Evolutionary conservation across 495 filamentous ascomycete genomes (phyloP).

Genomic region (Gamarada debralockiae): DNA sequence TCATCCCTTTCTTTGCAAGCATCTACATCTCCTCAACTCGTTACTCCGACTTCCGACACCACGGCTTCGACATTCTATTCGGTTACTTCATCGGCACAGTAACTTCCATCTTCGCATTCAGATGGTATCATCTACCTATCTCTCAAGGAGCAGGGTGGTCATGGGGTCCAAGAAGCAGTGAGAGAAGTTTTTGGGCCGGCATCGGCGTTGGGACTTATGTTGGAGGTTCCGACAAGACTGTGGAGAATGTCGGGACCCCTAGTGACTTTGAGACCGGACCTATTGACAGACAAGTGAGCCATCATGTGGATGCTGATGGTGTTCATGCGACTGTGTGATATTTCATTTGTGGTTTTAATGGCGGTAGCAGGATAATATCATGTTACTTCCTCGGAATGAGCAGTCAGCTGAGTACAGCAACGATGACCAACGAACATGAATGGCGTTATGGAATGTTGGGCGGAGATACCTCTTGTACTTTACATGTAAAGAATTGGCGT

Average conservation of each 20-base stretch:
- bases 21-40: constrained; percentile 55
- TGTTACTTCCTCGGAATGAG: neutral
- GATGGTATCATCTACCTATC: constrained; percentile 63
- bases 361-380: constrained; percentile 4
- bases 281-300: neutral
- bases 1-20: constrained; percentile 55
- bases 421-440: no score
- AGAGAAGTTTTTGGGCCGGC: constrained; percentile 56
- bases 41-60: constrained; percentile 80
- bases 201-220: constrained; percentile 51
- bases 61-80: constrained; percentile 84
- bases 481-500: no score
- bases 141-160: constrained; percentile 54
- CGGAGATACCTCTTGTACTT: no score
- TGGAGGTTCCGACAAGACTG: constrained; percentile 16
- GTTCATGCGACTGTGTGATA: neutral
- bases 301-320: neutral
- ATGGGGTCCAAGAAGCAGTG: constrained; percentile 48
- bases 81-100: constrained; percentile 62
- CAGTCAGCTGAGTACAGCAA: neutral
- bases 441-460: no score
- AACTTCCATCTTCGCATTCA: constrained; percentile 45
- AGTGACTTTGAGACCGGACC: neutral
- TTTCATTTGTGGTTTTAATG: neutral
- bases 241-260: neutral